phyloP scores from a whole-genome alignment of 306 rosid species.

The Corylus heterophylla region DNA sequence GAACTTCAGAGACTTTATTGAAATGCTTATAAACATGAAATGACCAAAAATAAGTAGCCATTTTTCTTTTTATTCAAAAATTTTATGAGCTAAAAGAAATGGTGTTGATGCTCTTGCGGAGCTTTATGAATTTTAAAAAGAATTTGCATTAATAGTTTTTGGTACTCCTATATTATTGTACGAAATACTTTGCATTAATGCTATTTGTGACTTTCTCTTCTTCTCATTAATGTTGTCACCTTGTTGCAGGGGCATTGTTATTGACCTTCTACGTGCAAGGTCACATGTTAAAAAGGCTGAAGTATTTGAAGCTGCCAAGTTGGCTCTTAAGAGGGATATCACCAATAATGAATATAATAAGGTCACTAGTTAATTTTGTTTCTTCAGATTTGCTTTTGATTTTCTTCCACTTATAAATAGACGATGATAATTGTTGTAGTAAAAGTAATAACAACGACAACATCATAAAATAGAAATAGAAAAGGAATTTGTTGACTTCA shows the following conservation, averaged over 20 bases:
- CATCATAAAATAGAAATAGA: background rate
- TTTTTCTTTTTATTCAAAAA: background rate
- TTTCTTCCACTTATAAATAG: background rate
- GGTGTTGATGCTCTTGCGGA: slow-evolving; percentile 5
- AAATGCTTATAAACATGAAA: background rate
- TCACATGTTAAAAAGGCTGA: slow-evolving; percentile 73
- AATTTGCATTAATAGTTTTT: background rate
- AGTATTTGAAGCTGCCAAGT: slow-evolving; percentile 64
- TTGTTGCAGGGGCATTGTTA: slow-evolving; percentile 76
- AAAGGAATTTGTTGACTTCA: background rate
- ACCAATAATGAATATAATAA: slow-evolving; percentile 61
- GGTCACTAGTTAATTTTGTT: slow-evolving; percentile 39
- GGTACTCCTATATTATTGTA: background rate
- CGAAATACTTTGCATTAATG: background rate
- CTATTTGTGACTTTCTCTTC: background rate
- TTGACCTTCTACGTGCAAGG: slow-evolving; percentile 63
- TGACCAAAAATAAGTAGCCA: background rate
- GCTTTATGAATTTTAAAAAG: background rate
- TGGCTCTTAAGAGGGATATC: slow-evolving; percentile 58
- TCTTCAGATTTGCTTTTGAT: slow-evolving; percentile 1
- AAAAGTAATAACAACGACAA: background rate
- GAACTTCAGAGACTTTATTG: background rate
- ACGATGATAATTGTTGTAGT: background rate
- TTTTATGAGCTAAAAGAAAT: background rate
- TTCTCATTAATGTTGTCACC: slow-evolving; percentile 21